These are phyloP conservation scores for Monosporascus sp. DNA, from an alignment of 2,329 filamentous ascomycete genomes.

Conservation along the genomic window DNA sequence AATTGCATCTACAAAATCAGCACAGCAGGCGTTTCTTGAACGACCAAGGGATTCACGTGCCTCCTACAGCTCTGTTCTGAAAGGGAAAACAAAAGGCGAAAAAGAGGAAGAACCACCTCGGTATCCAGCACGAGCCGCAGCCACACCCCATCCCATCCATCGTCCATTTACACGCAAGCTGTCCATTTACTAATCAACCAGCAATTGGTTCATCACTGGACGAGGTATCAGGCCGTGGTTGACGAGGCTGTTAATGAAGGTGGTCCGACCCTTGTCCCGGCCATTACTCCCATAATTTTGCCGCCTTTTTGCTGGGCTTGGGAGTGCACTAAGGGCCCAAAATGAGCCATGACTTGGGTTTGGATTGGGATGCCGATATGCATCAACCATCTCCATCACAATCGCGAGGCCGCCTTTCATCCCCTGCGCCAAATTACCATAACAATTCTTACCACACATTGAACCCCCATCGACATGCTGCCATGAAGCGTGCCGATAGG, in stretches of 20 bases:
- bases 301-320: background rate
- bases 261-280: background rate
- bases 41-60: no score
- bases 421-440: constrained; percentile 10
- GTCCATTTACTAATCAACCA: background rate
- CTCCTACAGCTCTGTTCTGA: no score
- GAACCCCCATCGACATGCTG: constrained; percentile 29
- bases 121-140: background rate
- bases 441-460: constrained; percentile 12
- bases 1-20: no score
- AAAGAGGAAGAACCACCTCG: background rate
- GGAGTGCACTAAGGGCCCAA: background rate
- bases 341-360: background rate
- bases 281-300: background rate
- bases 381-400: background rate
- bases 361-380: background rate
- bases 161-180: background rate
- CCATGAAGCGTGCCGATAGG: constrained; percentile 34
- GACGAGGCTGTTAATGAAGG: background rate
- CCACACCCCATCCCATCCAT: background rate
- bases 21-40: no score
- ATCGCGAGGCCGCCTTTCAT: constrained; percentile 1
- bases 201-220: background rate
- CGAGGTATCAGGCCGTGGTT: background rate
- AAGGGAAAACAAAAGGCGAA: background rate